A percentile compares a stretch with the other conserved stretches of the same genome.
Conservation (phyloP, 1,284 basidiomycete genomes). For the Anthracocystis panici-leucophaei region DNA sequence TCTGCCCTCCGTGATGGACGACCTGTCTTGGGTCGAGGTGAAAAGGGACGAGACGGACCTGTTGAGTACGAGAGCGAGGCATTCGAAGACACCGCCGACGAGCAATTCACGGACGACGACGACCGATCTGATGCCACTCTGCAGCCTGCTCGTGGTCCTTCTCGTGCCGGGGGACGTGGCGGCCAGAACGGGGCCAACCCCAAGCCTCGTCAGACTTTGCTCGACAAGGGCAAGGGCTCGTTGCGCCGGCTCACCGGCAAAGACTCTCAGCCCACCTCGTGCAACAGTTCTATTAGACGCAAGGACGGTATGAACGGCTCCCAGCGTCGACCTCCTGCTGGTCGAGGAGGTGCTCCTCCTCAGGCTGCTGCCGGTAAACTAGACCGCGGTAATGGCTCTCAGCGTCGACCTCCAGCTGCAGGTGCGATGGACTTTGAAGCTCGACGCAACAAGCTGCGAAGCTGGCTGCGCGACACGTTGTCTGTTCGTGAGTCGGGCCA, state of each 20-base stretch:
- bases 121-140: slow-evolving; percentile 36
- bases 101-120: slow-evolving; percentile 32
- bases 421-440: slow-evolving; percentile 54
- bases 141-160: slow-evolving; percentile 33
- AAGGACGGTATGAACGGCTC: slow-evolving; percentile 26
- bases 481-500: slow-evolving; percentile 63
- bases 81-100: slow-evolving; percentile 39
- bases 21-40: slow-evolving; percentile 36
- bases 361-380: not conserved
- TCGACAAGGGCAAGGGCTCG: slow-evolving; percentile 36
- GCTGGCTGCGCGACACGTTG: slow-evolving; percentile 66
- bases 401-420: slow-evolving; percentile 36
- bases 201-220: slow-evolving; percentile 28
- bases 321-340: slow-evolving; percentile 7
- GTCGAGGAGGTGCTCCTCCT: slow-evolving; percentile 5
- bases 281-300: slow-evolving; percentile 30
- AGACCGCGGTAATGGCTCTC: slow-evolving; percentile 16
- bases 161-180: slow-evolving; percentile 22
- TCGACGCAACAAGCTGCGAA: slow-evolving; percentile 62
- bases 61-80: slow-evolving; percentile 36
- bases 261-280: slow-evolving; percentile 21
- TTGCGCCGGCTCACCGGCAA: slow-evolving; percentile 30
- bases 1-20: slow-evolving; percentile 30
- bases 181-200: not conserved
- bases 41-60: slow-evolving; percentile 15